Conservation (phyloP, 805 yeast genomes). For the Candida xiaguanensis region DNA sequence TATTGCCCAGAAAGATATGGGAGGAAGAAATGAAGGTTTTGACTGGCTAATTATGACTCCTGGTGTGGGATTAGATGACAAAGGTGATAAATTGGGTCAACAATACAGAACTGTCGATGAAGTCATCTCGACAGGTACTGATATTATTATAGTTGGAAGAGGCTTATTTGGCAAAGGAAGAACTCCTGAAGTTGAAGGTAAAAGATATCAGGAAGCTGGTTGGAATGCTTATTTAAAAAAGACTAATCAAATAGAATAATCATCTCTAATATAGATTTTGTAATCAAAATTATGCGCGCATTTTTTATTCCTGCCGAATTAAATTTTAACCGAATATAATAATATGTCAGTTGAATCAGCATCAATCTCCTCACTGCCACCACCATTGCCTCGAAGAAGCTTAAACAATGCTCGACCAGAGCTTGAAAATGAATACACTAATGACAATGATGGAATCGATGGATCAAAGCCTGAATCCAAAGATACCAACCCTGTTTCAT, state of each 20-base stretch:
- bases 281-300: too few relatives aligned
- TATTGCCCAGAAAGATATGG: slow-evolving; percentile 89
- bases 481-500: neutral
- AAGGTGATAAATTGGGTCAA: slow-evolving; percentile 93
- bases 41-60: slow-evolving; percentile 98
- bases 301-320: too few relatives aligned
- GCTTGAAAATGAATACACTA: too few relatives aligned
- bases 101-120: slow-evolving; percentile 91
- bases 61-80: slow-evolving; percentile 96
- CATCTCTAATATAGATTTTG: too few relatives aligned
- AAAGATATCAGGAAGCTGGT: slow-evolving; percentile 87
- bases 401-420: neutral
- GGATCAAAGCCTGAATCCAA: neutral
- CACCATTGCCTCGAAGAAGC: slow-evolving; percentile 1
- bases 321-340: too few relatives aligned
- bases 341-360: neutral
- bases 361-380: neutral
- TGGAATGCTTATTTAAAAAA: slow-evolving; percentile 81
- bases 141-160: slow-evolving; percentile 96
- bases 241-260: slow-evolving; percentile 13
- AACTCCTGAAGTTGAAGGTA: slow-evolving; percentile 83
- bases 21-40: slow-evolving; percentile 76
- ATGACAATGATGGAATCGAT: neutral
- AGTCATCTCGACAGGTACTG: slow-evolving; percentile 83
- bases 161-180: slow-evolving; percentile 94